Percentiles rank a stretch among this genome's conserved stretches.
Conservation (phyloP, 148 eudicot genomes). For the Camellia lanceoleosa region DNA sequence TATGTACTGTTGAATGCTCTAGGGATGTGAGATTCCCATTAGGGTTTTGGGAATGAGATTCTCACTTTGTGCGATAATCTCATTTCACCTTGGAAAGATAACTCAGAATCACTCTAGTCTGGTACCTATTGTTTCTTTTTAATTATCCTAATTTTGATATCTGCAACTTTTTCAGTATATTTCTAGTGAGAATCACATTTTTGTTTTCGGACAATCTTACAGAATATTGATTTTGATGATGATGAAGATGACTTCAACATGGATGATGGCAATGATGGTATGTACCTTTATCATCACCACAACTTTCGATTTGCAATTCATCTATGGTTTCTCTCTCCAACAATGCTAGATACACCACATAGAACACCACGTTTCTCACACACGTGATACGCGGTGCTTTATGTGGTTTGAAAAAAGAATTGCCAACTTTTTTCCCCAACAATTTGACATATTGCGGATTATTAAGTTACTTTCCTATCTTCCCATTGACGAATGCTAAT, state of each 20-base stretch:
- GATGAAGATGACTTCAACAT: slow-evolving; percentile 53
- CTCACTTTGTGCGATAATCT: not conserved
- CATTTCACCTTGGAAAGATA: not conserved
- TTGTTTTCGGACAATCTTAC: slow-evolving; percentile 9
- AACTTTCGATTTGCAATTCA: not conserved
- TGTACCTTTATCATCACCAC: not conserved
- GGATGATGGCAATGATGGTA: slow-evolving; percentile 37
- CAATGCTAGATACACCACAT: too few species aligned
- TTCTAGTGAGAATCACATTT: not conserved
- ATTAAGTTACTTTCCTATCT: not conserved
- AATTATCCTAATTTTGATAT: not conserved
- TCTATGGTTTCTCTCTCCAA: not conserved
- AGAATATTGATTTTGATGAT: slow-evolving; percentile 42
- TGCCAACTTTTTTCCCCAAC: not conserved
- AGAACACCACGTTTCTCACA: too few species aligned
- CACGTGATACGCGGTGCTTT: too few species aligned
- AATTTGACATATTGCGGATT: not conserved
- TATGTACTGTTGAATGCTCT: not conserved
- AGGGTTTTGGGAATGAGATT: not conserved
- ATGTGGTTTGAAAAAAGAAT: not conserved
- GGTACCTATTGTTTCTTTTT: not conserved
- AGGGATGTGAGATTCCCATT: not conserved
- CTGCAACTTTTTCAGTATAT: not conserved
- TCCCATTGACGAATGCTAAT: not conserved
- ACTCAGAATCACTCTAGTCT: not conserved